Evolutionary conservation across 495 filamentous ascomycete genomes (phyloP).

Genomic region (Hypomontagnella monticulosa): DNA sequence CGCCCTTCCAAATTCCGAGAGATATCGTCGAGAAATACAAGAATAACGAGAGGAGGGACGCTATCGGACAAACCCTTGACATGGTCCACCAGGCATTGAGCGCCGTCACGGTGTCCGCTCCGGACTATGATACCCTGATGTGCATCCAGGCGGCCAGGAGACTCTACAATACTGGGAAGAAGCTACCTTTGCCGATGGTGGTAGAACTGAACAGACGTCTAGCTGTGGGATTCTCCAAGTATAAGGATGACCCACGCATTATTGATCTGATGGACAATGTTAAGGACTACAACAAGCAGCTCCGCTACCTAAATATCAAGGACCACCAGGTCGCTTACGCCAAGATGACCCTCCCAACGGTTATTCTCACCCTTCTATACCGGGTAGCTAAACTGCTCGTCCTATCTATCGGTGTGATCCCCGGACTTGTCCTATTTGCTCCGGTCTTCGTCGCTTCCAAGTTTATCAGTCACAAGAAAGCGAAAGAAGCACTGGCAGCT

Average conservation of each 20-base stretch:
- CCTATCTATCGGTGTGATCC: constrained; percentile 82
- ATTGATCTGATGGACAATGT: constrained; percentile 80
- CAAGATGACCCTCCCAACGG: constrained; percentile 77
- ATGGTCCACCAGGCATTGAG: constrained; percentile 85
- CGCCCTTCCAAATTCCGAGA: constrained; percentile 79
- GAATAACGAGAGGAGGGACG: constrained; percentile 80
- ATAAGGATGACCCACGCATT: constrained; percentile 91
- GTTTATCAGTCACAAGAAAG: constrained; percentile 89
- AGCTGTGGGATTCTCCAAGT: constrained; percentile 89
- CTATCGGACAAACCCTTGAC: constrained; percentile 82
- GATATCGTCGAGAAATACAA: constrained; percentile 89
- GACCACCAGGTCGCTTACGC: constrained; percentile 97
- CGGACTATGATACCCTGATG: constrained; percentile 98
- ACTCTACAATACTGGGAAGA: constrained; percentile 94
- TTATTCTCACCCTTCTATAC: constrained; percentile 81
- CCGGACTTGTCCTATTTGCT: constrained; percentile 85
- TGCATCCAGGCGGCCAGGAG: constrained; percentile 94
- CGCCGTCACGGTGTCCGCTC: constrained; percentile 90
- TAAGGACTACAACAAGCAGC: constrained; percentile 85
- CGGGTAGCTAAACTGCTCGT: constrained; percentile 78
- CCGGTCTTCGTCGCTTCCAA: constrained; percentile 93
- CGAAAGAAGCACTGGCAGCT: constrained; percentile 86
- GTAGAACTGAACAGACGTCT: constrained; percentile 96
- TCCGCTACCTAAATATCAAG: constrained; percentile 83
- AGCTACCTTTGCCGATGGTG: constrained; percentile 90